Evolutionary conservation across 495 filamentous ascomycete genomes (phyloP).

Genomic region (Aspergillus indologenus): DNA sequence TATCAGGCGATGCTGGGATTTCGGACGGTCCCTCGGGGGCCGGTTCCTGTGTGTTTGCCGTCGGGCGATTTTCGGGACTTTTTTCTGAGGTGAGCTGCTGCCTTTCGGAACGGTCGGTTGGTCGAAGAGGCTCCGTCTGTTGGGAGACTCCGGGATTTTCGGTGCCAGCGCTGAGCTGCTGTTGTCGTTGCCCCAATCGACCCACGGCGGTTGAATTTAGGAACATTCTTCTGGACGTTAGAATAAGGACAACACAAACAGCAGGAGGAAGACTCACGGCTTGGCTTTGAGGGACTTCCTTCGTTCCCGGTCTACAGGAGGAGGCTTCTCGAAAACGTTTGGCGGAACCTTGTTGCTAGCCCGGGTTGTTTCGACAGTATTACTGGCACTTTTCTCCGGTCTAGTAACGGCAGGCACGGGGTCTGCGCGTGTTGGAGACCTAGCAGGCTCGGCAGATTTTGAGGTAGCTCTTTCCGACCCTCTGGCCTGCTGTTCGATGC

Average conservation of each 20-base stretch:
- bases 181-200: slow-evolving; percentile 16
- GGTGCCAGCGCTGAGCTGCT: slow-evolving; percentile 5
- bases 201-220: slow-evolving; percentile 13
- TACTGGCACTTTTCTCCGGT: neutral
- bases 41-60: neutral
- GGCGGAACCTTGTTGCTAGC: neutral
- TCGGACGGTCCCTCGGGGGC: neutral
- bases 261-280: slow-evolving; percentile 8
- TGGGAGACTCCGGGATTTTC: slow-evolving; percentile 8
- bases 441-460: neutral
- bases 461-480: neutral
- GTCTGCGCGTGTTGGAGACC: neutral
- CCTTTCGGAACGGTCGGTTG: neutral
- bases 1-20: slow-evolving; percentile 10
- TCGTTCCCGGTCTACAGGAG: slow-evolving; percentile 4
- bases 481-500: neutral
- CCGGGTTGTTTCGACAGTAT: neutral
- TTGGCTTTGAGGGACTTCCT: slow-evolving; percentile 18
- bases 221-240: slow-evolving; percentile 14
- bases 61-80: neutral
- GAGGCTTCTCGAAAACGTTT: neutral
- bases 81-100: neutral
- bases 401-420: neutral
- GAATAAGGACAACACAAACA: neutral
- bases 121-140: slow-evolving; percentile 15